Base-by-base conservation (phyloP, 345 rosid genomes). In the Raphanus sativus region DNA sequence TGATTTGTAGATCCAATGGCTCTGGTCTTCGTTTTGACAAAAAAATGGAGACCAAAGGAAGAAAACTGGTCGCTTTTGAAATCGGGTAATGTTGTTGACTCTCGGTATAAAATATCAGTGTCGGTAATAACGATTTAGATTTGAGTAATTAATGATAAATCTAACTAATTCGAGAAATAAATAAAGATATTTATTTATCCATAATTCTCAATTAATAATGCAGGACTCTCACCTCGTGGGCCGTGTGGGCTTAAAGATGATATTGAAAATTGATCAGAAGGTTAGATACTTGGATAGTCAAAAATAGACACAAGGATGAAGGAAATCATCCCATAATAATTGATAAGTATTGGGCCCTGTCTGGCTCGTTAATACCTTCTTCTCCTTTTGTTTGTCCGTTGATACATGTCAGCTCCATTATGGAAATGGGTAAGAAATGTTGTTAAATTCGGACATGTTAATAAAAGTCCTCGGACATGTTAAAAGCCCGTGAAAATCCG, bases 1-100 rank as follows among this genome's bases (percentile, higher is more conserved):
- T 34, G 65, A 64, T 77, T 36, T 29, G 42, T 4, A 54, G 33
- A 54, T 69, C 25, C 52, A 50, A 50, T 50, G 55, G 55, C 55
- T 66, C 8, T 4, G 56, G 73, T 78, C 81, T 72, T 78, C 48
- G 81, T 45, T 67, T 78, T 50, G 73, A 78, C 77, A 66, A 77
- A 56, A 45, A 45, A 34, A 34, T 62, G 55, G 28, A 48, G 74
- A 67, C 62, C 10, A 34, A 56, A 69, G 13, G 15, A 1, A 36
- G 62, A 45, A 45, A 21, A 21, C 21, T 21, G 54, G 7, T 54
- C 1, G 29, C 61, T 40, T n/a, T 77, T 30, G 24, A 71, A 77
- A 70, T 69, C 15, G 25, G 24, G 5, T 24, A 10, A 5, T 55
- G 0, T 5, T 56, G n/a, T n/a, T n/a, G n/a, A n/a, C 4, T 24